Evolutionary conservation across 2,329 filamentous ascomycete species (phyloP).

Genomic region (Cercospora sojina): DNA sequence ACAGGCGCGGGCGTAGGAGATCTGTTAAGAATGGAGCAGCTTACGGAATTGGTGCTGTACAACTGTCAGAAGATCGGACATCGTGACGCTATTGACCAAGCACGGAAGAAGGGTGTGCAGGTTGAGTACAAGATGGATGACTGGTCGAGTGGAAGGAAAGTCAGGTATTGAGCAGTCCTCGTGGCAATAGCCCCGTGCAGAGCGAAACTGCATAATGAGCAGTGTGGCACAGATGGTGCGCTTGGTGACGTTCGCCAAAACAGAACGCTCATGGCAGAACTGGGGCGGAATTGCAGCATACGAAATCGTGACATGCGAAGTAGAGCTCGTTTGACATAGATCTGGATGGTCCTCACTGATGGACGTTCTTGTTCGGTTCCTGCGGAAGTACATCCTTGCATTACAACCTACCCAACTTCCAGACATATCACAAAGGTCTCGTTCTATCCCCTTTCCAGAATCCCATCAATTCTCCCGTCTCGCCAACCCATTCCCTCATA

Average conservation of each 20-base stretch:
- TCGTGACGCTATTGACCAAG: conserved; percentile 45
- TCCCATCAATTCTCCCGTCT: conserved; percentile 62
- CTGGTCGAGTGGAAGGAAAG: conserved; percentile 23
- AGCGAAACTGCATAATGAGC: background rate
- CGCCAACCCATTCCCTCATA: conserved; percentile 63
- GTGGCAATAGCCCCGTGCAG: background rate
- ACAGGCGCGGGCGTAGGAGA: conserved; percentile 45
- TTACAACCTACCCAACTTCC: background rate
- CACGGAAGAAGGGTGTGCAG: conserved; percentile 38
- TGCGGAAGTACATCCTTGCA: background rate
- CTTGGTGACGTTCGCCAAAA: background rate
- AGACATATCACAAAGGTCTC: conserved; percentile 42
- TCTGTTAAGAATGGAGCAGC: conserved; percentile 29
- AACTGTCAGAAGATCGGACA: conserved; percentile 38
- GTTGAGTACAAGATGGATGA: conserved; percentile 29
- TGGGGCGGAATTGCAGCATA: background rate
- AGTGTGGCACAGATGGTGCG: background rate
- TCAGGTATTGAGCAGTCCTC: conserved; percentile 17
- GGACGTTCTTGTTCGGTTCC: background rate
- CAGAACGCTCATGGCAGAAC: background rate
- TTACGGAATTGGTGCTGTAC: conserved; percentile 39
- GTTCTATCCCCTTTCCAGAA: conserved; percentile 61
- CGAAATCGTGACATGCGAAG: background rate
- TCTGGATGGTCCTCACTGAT: background rate
- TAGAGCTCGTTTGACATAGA: background rate